Base-by-base conservation (phyloP, 495 filamentous ascomycete species). In the Beverwykella pulmonaria region DNA sequence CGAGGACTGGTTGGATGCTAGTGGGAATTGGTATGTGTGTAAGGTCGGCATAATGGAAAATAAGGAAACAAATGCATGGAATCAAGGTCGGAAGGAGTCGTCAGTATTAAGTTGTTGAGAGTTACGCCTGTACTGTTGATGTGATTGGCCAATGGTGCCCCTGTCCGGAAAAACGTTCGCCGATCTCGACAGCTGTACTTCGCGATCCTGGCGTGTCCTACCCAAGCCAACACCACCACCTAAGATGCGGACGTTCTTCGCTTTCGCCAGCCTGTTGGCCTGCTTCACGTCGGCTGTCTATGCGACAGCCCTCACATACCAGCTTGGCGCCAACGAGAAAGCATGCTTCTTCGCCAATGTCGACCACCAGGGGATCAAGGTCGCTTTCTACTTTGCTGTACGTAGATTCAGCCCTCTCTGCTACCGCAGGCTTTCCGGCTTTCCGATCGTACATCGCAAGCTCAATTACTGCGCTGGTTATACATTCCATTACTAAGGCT, bases 321-420 rank as follows among this genome's bases (percentile, higher is more conserved):
- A 93, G 79, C 86, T 99, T 27, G 79, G 81, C 30, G 87, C 95
- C 47, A 90, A 96, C 78, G 95, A 98, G 83, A 90, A 89, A 76
- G 90, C 93, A 68, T 99, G 95, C 82, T 99, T 99, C 84, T 97
- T 88, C 80, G 83, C 90, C 36, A 79, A 83, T 61, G 88, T 92
- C 36, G 85, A 94, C 55, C 81, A 87, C 71, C 79, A 82, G 67
- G 90, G 90, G 70, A 85, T 88, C 60, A 98, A 98, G 83, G 82
- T 98, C 55, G 95, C 95, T 19, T 99, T 99, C 74, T 99, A 99
- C 80, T 99, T 98, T 78, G 95, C 95, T 57, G 94, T 98, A 79
- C 70, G 91, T 79, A 50, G 20, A 23, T 5, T 50, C 48, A 50
- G 48, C n/a, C 48, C n/a, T 25, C 48, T 2, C 44, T 50, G n/a